Evolutionary conservation across 768 basidiomycete genomes (phyloP).

Genomic region (Pulveroboletus sp.): DNA sequence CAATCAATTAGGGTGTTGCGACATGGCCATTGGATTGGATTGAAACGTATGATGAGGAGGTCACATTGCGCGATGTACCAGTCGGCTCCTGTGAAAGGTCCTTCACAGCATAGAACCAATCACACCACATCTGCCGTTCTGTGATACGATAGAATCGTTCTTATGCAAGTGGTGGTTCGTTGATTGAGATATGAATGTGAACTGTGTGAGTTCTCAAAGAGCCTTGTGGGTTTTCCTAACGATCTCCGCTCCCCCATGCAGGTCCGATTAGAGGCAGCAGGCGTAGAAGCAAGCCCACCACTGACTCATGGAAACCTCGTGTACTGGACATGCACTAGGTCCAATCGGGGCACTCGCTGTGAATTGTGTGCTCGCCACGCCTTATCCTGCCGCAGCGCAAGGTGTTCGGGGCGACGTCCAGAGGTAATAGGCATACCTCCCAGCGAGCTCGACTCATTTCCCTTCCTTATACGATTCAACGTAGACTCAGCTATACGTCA

Average conservation of each 20-base stretch:
- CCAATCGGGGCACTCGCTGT: constrained; percentile 5
- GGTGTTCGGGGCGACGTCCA: neutral
- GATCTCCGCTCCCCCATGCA: neutral
- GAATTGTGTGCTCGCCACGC: constrained; percentile 10
- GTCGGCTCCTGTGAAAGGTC: too few relatives aligned
- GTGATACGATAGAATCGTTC: neutral
- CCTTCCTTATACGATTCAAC: neutral
- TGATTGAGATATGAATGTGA: neutral
- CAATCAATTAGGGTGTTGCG: neutral
- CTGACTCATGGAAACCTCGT: constrained; percentile 5
- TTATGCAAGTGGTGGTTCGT: neutral
- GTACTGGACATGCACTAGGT: constrained; percentile 5
- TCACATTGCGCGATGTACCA: neutral
- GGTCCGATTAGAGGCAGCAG: neutral
- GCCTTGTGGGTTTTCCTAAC: neutral
- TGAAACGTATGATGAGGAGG: neutral
- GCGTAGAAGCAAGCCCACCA: neutral
- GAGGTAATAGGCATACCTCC: neutral
- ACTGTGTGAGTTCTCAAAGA: neutral
- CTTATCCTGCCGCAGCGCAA: constrained; percentile 9
- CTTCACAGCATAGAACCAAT: neutral
- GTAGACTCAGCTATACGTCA: neutral
- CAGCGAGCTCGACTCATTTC: neutral
- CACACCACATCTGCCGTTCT: too few relatives aligned
- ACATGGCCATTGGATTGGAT: neutral